Evolutionary conservation across 164 flowering plant species (phyloP), one percentile per base, ranked within the genome.

Genomic region (Warburgia ugandensis): DNA sequence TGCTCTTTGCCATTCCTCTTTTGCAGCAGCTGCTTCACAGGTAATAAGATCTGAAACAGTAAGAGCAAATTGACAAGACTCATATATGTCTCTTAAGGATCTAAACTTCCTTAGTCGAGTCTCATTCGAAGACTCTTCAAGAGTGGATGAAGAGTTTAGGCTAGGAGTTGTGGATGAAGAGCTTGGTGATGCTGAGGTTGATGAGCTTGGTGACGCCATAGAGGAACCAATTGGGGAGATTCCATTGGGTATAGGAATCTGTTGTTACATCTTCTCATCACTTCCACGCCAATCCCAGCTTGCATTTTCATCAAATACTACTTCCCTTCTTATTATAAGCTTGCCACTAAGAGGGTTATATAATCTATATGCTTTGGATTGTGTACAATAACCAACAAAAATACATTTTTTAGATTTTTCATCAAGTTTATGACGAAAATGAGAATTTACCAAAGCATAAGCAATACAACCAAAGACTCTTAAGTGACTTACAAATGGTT

Each of bases 401-500:
- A n/a, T n/a, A n/a, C n/a, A n/a, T n/a, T n/a, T n/a, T n/a, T n/a
- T n/a, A n/a, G n/a, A n/a, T n/a, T n/a, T n/a, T n/a, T n/a, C n/a
- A n/a, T n/a, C n/a, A n/a, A n/a, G n/a, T n/a, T n/a, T n/a, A n/a
- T n/a, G n/a, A n/a, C n/a, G n/a, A n/a, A n/a, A n/a, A n/a, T n/a
- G n/a, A n/a, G n/a, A n/a, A n/a, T n/a, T n/a, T n/a, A n/a, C n/a
- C n/a, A n/a, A n/a, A n/a, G n/a, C n/a, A n/a, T n/a, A n/a, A n/a
- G n/a, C n/a, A n/a, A n/a, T n/a, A n/a, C n/a, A n/a, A n/a, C n/a
- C n/a, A n/a, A n/a, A n/a, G n/a, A n/a, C n/a, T n/a, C n/a, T n/a
- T n/a, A n/a, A n/a, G n/a, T n/a, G n/a, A n/a, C n/a, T 52, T 11
- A 23, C 41, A 6, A 9, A n/a, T 16, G 50, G 52, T 26, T 63